These are phyloP conservation scores for Castanea crenata DNA, from an alignment of 306 rosid genomes.

Conservation along the genomic window DNA sequence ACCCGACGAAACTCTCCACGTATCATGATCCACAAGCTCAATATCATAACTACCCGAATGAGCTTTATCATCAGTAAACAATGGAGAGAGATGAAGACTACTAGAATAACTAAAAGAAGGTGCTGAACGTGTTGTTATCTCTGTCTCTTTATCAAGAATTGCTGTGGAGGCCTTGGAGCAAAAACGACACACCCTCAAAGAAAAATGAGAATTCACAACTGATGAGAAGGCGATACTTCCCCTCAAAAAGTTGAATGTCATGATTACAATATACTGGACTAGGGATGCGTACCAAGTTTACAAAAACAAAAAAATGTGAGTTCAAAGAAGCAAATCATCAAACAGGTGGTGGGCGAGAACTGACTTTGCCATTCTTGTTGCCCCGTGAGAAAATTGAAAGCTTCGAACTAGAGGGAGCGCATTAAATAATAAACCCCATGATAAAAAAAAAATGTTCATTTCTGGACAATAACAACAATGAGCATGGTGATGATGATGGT, in stretches of 20 bases:
- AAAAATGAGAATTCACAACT: constrained; percentile 14
- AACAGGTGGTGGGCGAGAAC: constrained; percentile 21
- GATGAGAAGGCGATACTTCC: constrained; percentile 29
- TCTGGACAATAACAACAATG: no score
- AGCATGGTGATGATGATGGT: no score
- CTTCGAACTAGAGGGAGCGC: neutral
- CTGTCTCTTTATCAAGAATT: constrained; percentile 26
- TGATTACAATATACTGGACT: neutral
- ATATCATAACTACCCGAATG: constrained; percentile 41
- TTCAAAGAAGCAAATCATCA: constrained; percentile 19
- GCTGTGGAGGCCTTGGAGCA: constrained; percentile 31
- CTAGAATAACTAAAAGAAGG: constrained; percentile 29
- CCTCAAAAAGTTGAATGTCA: constrained; percentile 32
- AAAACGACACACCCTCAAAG: constrained; percentile 25
- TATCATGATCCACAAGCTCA: constrained; percentile 65
- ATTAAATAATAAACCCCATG: neutral
- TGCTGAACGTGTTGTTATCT: constrained; percentile 2
- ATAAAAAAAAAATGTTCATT: no score
- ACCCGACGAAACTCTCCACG: constrained; percentile 68
- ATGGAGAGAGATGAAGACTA: constrained; percentile 46
- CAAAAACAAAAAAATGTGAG: neutral
- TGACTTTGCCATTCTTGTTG: no score
- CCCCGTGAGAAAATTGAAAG: neutral
- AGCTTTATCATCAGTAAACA: constrained; percentile 39
- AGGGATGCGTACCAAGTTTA: no score